These are phyloP conservation scores for Tritrichomonas musculus DNA, from an alignment of 208 protist genomes.

Conservation along the genomic window DNA sequence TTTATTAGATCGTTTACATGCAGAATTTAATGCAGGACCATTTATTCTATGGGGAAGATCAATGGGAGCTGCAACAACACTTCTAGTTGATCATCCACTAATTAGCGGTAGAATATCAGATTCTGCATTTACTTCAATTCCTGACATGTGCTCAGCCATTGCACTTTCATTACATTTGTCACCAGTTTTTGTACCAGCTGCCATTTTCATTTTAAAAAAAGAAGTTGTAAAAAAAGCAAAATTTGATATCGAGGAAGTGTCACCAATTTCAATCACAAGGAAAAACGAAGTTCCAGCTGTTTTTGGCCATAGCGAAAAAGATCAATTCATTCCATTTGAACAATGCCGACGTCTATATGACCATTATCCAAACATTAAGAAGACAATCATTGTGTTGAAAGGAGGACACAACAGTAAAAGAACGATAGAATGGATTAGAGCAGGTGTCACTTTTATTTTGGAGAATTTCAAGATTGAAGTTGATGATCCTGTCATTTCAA, in stretches of 20 bases:
- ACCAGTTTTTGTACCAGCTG: neutral
- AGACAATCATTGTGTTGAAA: neutral
- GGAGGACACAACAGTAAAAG: neutral
- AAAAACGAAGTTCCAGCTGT: neutral
- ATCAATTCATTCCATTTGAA: constrained; percentile 11
- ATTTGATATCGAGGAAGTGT: neutral
- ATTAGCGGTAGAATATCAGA: neutral
- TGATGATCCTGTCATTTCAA: neutral
- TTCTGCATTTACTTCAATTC: neutral
- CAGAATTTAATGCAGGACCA: neutral
- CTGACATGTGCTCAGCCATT: neutral
- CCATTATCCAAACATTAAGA: neutral
- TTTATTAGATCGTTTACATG: neutral
- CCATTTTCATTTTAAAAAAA: neutral
- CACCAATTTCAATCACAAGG: neutral
- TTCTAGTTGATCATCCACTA: neutral
- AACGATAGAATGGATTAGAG: neutral
- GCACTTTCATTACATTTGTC: neutral
- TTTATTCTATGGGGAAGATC: constrained; percentile 1
- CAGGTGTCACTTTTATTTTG: neutral
- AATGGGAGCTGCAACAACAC: neutral
- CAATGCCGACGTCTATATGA: neutral
- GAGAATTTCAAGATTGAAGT: neutral
- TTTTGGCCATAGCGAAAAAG: neutral
- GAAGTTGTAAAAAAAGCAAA: neutral